Percentiles rank a stretch among this genome's conserved stretches.
These are phyloP conservation scores for Ophiostoma sp. DNA, from an alignment of 2,329 filamentous ascomycete genomes.

Conservation along the genomic window DNA sequence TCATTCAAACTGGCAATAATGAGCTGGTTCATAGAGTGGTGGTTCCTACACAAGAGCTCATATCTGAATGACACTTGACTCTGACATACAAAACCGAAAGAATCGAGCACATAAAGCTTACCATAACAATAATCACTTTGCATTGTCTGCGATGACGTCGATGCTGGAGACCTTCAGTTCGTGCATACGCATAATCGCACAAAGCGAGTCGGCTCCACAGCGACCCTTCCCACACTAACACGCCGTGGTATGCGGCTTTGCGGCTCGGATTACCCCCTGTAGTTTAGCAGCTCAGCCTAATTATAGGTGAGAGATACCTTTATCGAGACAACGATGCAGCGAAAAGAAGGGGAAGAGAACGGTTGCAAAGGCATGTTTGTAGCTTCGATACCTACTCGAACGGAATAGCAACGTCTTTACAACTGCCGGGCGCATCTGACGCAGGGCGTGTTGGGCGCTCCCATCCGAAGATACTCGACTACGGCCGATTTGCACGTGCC, in stretches of 20 bases:
- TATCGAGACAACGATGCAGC: too few relatives aligned
- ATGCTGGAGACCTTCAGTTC: background rate
- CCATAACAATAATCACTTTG: background rate
- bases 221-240: background rate
- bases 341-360: too few relatives aligned
- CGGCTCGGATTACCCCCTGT: background rate
- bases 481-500: background rate
- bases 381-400: too few relatives aligned
- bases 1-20: too few relatives aligned
- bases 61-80: too few relatives aligned
- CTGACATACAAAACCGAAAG: background rate
- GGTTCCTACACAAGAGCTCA: too few relatives aligned
- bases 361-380: too few relatives aligned
- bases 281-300: background rate
- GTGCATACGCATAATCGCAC: slow-evolving; percentile 5
- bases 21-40: too few relatives aligned
- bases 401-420: too few relatives aligned
- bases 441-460: background rate
- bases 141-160: slow-evolving; percentile 5
- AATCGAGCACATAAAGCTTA: background rate
- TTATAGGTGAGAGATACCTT: background rate
- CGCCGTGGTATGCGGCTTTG: background rate
- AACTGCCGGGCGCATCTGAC: too few relatives aligned
- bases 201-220: background rate
- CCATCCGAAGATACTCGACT: background rate